A percentile compares a stretch with the other conserved stretches of the same genome.
Conservation (phyloP, 441 rosid species). For the Manihot esculenta region DNA sequence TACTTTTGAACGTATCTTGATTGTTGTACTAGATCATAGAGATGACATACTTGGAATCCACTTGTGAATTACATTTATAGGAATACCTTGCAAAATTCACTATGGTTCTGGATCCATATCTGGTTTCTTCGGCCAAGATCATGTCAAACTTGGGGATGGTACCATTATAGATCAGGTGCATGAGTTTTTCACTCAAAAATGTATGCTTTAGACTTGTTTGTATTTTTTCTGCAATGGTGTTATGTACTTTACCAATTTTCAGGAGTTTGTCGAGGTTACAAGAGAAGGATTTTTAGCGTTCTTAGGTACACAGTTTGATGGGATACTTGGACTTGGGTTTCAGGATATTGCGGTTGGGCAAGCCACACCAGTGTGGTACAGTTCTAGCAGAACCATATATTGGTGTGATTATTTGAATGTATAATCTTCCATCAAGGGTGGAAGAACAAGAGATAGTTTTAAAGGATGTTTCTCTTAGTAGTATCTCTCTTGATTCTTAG, state of each 20-base stretch:
- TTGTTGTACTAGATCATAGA: neutral
- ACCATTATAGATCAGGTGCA: conserved; percentile 46
- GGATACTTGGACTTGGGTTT: conserved; percentile 60
- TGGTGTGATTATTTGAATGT: neutral
- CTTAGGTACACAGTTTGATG: conserved; percentile 45
- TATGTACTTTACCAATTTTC: conserved; percentile 15
- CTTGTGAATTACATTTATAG: conserved; percentile 28
- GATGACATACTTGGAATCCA: neutral
- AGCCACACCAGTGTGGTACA: conserved; percentile 57
- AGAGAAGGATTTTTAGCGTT: conserved; percentile 45
- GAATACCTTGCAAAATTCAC: conserved; percentile 47
- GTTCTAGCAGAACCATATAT: neutral
- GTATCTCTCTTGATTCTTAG: neutral
- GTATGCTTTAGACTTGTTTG: conserved; percentile 15
- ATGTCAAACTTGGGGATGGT: conserved; percentile 48
- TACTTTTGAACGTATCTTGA: neutral
- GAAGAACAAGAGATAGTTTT: neutral
- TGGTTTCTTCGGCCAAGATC: conserved; percentile 57
- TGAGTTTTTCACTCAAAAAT: conserved; percentile 16
- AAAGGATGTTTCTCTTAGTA: neutral
- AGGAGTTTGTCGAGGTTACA: conserved; percentile 57
- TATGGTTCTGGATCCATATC: conserved; percentile 47
- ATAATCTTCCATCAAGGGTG: neutral
- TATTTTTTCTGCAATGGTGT: conserved; percentile 4
- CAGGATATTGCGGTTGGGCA: conserved; percentile 40